These are phyloP conservation scores for Mucor piriformis DNA, from an alignment of 371 early-diverging fungal species.

Conservation along the genomic window DNA sequence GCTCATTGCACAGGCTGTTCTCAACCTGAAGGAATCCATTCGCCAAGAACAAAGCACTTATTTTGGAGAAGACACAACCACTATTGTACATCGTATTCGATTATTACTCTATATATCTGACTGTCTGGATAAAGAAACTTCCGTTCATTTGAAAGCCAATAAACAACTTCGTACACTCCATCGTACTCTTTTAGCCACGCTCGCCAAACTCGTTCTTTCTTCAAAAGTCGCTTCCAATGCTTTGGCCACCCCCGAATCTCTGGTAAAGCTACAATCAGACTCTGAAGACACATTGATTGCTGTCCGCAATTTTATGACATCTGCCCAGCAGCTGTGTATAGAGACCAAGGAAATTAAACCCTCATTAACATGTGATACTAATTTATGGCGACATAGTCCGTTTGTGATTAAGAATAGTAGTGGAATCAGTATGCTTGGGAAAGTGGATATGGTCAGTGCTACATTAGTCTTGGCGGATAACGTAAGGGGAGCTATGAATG, in stretches of 20 bases:
- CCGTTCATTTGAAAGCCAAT: constrained; percentile 66
- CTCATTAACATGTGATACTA: constrained; percentile 4
- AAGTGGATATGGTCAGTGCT: constrained; percentile 10
- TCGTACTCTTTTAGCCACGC: constrained; percentile 74
- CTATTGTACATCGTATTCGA: constrained; percentile 79
- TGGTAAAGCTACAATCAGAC: constrained; percentile 36
- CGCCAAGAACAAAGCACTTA: constrained; percentile 44
- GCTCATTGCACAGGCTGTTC: constrained; percentile 66
- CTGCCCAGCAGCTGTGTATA: constrained; percentile 76
- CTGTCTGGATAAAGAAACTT: constrained; percentile 68
- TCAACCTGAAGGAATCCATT: constrained; percentile 67
- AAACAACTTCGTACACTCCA: constrained; percentile 72
- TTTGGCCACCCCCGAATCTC: constrained; percentile 49
- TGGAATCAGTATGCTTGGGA: neutral
- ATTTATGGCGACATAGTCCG: constrained; percentile 1
- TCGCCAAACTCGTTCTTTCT: constrained; percentile 82
- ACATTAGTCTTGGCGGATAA: constrained; percentile 34
- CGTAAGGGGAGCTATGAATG: constrained; percentile 34
- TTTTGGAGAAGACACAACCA: constrained; percentile 29
- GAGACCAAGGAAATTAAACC: constrained; percentile 57
- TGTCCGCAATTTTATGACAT: constrained; percentile 75
- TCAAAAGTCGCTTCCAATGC: constrained; percentile 84
- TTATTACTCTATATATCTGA: constrained; percentile 82
- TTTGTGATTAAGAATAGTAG: neutral
- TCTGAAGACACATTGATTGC: constrained; percentile 70